Percentiles rank a stretch among this genome's conserved stretches.
Evolutionary conservation across 1,284 basidiomycete genomes (phyloP).

Genomic region (Apiotrichum brassicae): DNA sequence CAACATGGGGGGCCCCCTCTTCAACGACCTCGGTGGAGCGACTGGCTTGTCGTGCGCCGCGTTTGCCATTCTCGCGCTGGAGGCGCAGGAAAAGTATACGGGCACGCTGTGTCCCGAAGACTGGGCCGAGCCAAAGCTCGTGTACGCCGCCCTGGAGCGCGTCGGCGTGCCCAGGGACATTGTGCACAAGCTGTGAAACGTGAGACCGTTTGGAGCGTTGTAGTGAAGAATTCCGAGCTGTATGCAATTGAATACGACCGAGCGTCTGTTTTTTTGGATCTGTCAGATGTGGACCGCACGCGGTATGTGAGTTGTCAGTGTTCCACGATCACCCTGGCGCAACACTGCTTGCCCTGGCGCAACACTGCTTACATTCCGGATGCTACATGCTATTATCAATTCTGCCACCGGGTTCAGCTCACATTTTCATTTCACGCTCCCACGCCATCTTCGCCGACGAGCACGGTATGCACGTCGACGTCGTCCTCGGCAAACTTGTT

Average conservation of each 20-base stretch:
- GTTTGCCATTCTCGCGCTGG: not conserved
- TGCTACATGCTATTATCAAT: no score
- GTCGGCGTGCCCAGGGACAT: not conserved
- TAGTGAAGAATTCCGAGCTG: no score
- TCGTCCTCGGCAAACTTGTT: conserved; percentile 9
- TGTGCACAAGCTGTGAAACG: not conserved
- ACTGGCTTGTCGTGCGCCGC: not conserved
- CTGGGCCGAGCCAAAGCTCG: not conserved
- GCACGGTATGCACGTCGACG: conserved; percentile 8
- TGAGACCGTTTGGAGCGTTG: no score
- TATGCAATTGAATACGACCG: no score
- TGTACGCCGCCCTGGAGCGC: not conserved
- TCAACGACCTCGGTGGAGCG: not conserved
- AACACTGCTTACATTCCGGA: no score
- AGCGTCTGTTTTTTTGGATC: no score
- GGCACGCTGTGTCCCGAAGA: not conserved
- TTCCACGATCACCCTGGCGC: no score
- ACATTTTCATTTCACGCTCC: no score
- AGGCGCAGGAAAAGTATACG: not conserved
- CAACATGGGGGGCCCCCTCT: not conserved
- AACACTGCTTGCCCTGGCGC: no score
- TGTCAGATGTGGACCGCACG: no score
- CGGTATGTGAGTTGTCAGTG: no score
- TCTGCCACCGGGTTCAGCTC: no score
- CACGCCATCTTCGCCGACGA: conserved; percentile 3